These are phyloP conservation scores for Smallanthus sonchifolius DNA, from an alignment of 129 eudicot genomes.

Conservation along the genomic window DNA sequence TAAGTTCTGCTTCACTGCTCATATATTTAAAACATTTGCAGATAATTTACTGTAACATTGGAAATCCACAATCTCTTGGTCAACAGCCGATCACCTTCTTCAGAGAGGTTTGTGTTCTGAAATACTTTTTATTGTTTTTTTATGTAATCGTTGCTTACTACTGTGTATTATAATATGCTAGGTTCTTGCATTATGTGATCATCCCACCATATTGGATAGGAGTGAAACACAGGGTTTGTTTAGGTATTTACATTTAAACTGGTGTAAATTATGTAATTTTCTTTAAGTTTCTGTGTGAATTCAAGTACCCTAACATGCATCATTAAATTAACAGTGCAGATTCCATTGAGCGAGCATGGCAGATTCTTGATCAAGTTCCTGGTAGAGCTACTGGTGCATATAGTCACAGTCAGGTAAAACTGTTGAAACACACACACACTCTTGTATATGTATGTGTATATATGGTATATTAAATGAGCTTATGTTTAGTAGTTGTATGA, in stretches of 20 bases:
- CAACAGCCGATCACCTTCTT: constrained; percentile 97
- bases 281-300: background rate
- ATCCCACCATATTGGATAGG: constrained; percentile 88
- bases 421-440: background rate
- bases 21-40: constrained; percentile 20
- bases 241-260: constrained; percentile 50
- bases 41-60: constrained; percentile 93
- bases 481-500: background rate
- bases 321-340: constrained; percentile 58
- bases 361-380: constrained; percentile 94
- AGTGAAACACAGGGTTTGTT: constrained; percentile 89
- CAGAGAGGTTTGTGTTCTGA: constrained; percentile 60
- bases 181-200: constrained; percentile 98
- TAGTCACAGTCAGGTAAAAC: constrained; percentile 93
- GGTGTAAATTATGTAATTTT: background rate
- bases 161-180: constrained; percentile 17
- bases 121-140: background rate
- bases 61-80: constrained; percentile 97
- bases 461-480: background rate
- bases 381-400: constrained; percentile 99
- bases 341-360: constrained; percentile 88
- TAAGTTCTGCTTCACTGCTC: constrained; percentile 3
- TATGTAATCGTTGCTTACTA: background rate
- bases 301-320: background rate
- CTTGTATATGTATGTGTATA: background rate